Evolutionary conservation across 148 eudicot species (phyloP).

Genomic region (Silene conica): DNA sequence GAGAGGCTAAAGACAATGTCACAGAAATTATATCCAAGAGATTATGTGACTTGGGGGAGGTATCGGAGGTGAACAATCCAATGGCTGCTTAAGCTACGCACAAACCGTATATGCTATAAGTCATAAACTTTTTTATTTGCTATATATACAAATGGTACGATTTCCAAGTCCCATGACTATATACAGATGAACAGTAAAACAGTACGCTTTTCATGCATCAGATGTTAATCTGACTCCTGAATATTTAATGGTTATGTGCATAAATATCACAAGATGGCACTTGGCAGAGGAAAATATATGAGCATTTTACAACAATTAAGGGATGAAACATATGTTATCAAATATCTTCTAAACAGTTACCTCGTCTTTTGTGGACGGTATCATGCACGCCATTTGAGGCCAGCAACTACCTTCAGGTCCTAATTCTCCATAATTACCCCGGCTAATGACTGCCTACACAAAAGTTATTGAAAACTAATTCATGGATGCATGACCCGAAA

Average conservation of each 20-base stretch:
- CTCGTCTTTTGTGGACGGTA: slow-evolving; percentile 66
- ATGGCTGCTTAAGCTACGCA: not conserved
- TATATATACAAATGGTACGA: not conserved
- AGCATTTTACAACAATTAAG: not conserved
- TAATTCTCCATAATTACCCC: slow-evolving; percentile 70
- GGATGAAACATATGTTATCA: not conserved
- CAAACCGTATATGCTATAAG: not conserved
- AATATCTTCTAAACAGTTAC: slow-evolving; percentile 30
- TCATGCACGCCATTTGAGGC: slow-evolving; percentile 90
- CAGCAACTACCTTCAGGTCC: slow-evolving; percentile 74
- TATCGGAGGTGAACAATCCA: not conserved
- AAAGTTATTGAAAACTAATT: slow-evolving; percentile 16
- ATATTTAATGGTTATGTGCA: not conserved
- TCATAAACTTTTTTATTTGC: not conserved
- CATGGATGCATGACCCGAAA: not conserved
- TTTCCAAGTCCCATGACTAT: not conserved
- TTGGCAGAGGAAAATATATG: slow-evolving; percentile 5
- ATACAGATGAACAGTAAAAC: too few species aligned
- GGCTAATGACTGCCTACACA: slow-evolving; percentile 81
- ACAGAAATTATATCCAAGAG: not conserved
- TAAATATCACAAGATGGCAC: not conserved
- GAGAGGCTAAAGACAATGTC: not conserved
- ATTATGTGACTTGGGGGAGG: not conserved
- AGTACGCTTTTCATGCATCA: not conserved
- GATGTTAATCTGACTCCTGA: not conserved